Evolutionary conservation across 2,329 filamentous ascomycete genomes (phyloP).

Genomic region (Clarireedia hainanense): DNA sequence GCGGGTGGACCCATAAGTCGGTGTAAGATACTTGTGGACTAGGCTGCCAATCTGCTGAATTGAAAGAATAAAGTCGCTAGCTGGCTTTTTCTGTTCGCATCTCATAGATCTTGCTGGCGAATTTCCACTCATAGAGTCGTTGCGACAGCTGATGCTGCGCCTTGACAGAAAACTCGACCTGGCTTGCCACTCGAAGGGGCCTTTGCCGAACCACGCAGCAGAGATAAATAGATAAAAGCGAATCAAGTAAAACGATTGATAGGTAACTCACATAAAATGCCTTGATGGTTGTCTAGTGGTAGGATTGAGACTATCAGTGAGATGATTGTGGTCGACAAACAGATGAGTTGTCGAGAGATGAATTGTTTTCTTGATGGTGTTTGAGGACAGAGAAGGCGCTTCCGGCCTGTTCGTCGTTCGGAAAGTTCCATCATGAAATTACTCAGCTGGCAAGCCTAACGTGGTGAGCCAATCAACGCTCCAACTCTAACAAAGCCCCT

Average conservation of each 20-base stretch:
- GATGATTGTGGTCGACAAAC: slow-evolving; percentile 8
- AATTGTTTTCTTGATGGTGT: slow-evolving; percentile 5
- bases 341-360: not conserved
- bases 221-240: too few relatives aligned
- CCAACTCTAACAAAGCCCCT: not conserved
- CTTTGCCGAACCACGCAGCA: not conserved
- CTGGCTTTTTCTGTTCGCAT: not conserved
- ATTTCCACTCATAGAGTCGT: not conserved
- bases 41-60: slow-evolving; percentile 19
- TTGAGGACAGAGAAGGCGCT: slow-evolving; percentile 18
- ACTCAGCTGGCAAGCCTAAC: not conserved
- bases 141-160: slow-evolving; percentile 3
- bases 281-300: too few relatives aligned
- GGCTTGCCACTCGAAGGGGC: slow-evolving; percentile 5
- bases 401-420: not conserved
- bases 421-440: not conserved
- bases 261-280: too few relatives aligned
- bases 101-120: not conserved
- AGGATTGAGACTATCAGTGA: slow-evolving; percentile 5
- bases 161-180: not conserved
- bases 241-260: too few relatives aligned
- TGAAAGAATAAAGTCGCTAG: slow-evolving; percentile 7
- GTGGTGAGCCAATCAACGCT: not conserved
- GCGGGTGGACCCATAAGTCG: slow-evolving; percentile 7
- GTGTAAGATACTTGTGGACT: slow-evolving; percentile 12